Evolutionary conservation across 2,329 filamentous ascomycete species (phyloP).

Genomic region (Aschersonia sp.): DNA sequence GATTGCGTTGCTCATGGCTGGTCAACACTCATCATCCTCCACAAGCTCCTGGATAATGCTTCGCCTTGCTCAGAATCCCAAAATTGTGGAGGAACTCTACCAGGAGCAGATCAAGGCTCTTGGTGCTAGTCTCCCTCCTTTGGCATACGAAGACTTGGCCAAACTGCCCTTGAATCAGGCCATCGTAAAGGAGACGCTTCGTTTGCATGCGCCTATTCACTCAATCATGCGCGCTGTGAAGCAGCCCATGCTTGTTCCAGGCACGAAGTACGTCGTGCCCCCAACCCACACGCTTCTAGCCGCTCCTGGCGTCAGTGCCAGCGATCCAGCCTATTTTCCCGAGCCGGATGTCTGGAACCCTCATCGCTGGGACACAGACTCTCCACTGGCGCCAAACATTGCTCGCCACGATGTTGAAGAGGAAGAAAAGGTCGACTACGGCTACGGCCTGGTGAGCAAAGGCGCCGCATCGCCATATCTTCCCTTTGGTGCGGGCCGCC

Average conservation of each 20-base stretch:
- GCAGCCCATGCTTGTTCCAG: conserved; percentile 68
- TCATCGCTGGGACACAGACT: conserved; percentile 69
- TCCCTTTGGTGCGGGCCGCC: conserved; percentile 83
- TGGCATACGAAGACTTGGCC: conserved; percentile 64
- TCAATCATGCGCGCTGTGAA: conserved; percentile 90
- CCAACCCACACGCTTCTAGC: conserved; percentile 69
- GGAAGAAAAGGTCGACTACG: conserved; percentile 78
- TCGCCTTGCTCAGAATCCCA: conserved; percentile 53
- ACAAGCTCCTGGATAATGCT: conserved; percentile 68
- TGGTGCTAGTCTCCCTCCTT: conserved; percentile 57
- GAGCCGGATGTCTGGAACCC: conserved; percentile 76
- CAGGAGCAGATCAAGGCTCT: conserved; percentile 63
- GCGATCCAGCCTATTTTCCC: conserved; percentile 63
- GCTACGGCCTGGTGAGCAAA: conserved; percentile 86
- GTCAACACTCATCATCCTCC: conserved; percentile 67
- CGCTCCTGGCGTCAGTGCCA: conserved; percentile 68
- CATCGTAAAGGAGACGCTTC: conserved; percentile 82
- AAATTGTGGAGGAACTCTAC: conserved; percentile 56
- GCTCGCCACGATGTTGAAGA: conserved; percentile 37
- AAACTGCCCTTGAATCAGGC: conserved; percentile 71
- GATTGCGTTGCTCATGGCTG: conserved; percentile 75
- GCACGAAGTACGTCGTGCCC: conserved; percentile 72
- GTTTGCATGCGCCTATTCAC: conserved; percentile 85
- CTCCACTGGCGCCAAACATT: conserved; percentile 35
- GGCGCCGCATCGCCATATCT: conserved; percentile 81